Percentiles rank a stretch among this genome's conserved stretches.
These are phyloP conservation scores for Boehmeria nivea DNA, from an alignment of 306 rosid species.

Conservation along the genomic window DNA sequence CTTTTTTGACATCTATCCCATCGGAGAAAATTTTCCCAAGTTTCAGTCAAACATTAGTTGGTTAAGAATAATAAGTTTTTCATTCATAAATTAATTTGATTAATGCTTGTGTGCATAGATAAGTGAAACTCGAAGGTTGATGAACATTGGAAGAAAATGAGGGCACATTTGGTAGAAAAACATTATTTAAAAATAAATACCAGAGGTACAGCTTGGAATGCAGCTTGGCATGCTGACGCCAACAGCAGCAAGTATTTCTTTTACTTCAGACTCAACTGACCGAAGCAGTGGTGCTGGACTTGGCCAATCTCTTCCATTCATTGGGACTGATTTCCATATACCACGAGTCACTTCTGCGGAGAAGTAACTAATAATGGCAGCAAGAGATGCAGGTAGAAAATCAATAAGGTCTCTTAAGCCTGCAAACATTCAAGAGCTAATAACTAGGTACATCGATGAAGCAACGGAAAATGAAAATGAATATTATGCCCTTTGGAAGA, in stretches of 20 bases:
- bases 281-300: constrained; percentile 69
- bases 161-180: background rate
- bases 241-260: constrained; percentile 50
- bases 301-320: constrained; percentile 93
- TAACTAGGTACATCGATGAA: constrained; percentile 16
- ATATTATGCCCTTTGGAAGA: background rate
- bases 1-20: too few relatives aligned
- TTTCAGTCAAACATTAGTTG: too few relatives aligned
- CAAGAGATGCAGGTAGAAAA: constrained; percentile 75
- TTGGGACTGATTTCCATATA: constrained; percentile 69
- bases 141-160: background rate
- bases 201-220: constrained; percentile 48
- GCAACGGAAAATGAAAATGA: background rate
- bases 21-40: too few relatives aligned
- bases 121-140: background rate
- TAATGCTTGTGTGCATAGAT: too few relatives aligned
- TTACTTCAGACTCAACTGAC: constrained; percentile 55
- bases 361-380: constrained; percentile 66
- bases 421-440: constrained; percentile 39
- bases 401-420: constrained; percentile 78
- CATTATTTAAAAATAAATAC: constrained; percentile 31
- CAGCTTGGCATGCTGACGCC: constrained; percentile 60
- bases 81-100: too few relatives aligned
- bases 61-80: too few relatives aligned
- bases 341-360: constrained; percentile 78